Base-by-base conservation (phyloP, 176 grass and related monocot species). In the Musa troglodytarum region DNA sequence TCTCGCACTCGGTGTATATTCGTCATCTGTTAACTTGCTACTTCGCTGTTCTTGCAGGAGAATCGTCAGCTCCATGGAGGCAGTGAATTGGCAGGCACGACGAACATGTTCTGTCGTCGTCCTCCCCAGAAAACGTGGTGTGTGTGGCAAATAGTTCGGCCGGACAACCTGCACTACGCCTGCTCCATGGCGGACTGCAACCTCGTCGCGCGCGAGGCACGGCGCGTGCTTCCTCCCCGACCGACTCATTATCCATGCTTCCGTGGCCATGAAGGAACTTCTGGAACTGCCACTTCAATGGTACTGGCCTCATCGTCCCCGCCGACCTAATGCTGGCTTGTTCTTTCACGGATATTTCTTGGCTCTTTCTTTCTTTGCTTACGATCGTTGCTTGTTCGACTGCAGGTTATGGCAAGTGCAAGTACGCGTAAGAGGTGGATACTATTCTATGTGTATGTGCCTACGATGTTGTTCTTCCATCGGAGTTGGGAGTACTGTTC, bases 251-350 rank as follows among this genome's bases (percentile, higher is more conserved):
- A 62, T 8, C 19, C 74, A 52, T 51, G 74, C 74, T 76, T 76
- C 74, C 15, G 57, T 76, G 16, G 75, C 75, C 58, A 77, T 77
- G 75, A 65, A 77, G 28, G 29, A 77, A 65, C 59, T 59, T 49
- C 49, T 65, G 74, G 74, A 65, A 77, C 75, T 77, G 75, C 75
- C 23, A 65, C 59, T 77, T 77, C 43, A 77, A 77, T 63, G 74
- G 16, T 9, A 49, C 74, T 50, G 74, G 74, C 0, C 74, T 64
- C 57, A 63, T 62, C 50, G 74, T 76, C 28, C 24, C 64, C 28
- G 25, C 28, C 22, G 57, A 76, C 57, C 57, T 61, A 14, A 61
- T 61, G 6, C 6, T 61, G 4, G 57, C n/a, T 17, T 61, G 15
- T 61, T 57, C 54, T 17, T 58, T 6, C 57, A 62, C 4, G 15